Base-by-base conservation (phyloP, 192 early-diverging fungal species). In the Funneliformis geosporum region DNA sequence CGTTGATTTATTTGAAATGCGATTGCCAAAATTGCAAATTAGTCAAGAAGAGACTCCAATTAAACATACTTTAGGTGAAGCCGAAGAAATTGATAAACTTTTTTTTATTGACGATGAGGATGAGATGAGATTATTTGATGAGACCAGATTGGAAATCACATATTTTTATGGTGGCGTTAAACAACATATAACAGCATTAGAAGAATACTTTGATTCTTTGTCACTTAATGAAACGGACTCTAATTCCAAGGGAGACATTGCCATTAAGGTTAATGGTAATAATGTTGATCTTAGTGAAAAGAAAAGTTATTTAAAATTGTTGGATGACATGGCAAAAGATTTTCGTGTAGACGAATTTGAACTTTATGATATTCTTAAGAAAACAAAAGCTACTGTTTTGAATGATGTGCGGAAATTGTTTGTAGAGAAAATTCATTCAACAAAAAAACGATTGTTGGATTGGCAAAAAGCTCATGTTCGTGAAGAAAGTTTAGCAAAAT, bases 1-100 rank as follows among this genome's bases (percentile, higher is more conserved):
- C 9, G 89, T 93, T 21, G 86, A 83, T 27, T 55, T 93, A 25
- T 89, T 90, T 81, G 92, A 94, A 78, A 87, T 96, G 40, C 83
- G 86, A 14, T 83, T 89, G 9, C 92, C 94, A 11, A 83, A 89
- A 5, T 84, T 92, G 25, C 87, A 91, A 64, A 74, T 91, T 43
- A 42, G 21, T 21, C 71, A 82, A 14, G 84, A 82, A 9, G 76
- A 80, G 39, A 78, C 66, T 50, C 78, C 23, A 10, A 42, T 74
- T 0, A 76, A 73, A 83, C 86, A 64, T 76, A 76, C 47, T 50
- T 84, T 82, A 81, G 80, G 81, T 28, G 81, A 64, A n/a, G 55
- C n/a, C 68, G 85, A 77, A 42, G 12, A 39, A 50, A 79, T 60
- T 74, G 87, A 89, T 43, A 72, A 82, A n/a, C 71, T 81, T 2